These are phyloP conservation scores for Monosporascus sp. DNA, from an alignment of 2,329 filamentous ascomycete species.

Conservation along the genomic window DNA sequence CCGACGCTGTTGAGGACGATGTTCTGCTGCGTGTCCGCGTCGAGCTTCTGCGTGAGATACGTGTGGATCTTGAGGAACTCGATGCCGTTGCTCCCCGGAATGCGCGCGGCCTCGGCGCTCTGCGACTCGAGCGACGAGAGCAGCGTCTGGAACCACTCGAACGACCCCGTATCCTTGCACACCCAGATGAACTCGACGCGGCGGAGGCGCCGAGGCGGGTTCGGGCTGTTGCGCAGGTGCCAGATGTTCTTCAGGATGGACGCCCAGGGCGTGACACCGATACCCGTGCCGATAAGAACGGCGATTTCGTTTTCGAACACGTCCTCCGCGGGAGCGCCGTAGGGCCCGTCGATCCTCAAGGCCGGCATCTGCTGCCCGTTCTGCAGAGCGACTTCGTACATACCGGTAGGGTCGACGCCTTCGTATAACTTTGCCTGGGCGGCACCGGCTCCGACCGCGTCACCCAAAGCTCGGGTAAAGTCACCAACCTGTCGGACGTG, in stretches of 20 bases:
- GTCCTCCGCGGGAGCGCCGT: constrained; percentile 93
- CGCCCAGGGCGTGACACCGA: constrained; percentile 83
- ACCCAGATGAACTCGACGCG: constrained; percentile 99
- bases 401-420: constrained; percentile 83
- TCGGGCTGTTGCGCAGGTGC: constrained; percentile 86
- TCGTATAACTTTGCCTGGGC: constrained; percentile 89
- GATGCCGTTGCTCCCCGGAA: constrained; percentile 60
- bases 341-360: constrained; percentile 89
- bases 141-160: constrained; percentile 98
- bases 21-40: constrained; percentile 89
- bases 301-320: constrained; percentile 93
- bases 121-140: constrained; percentile 87
- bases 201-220: constrained; percentile 81
- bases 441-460: constrained; percentile 85
- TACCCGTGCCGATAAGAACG: constrained; percentile 79
- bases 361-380: constrained; percentile 89
- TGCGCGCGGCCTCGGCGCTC: constrained; percentile 62
- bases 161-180: constrained; percentile 89
- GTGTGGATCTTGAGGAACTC: constrained; percentile 98
- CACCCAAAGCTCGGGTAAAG: constrained; percentile 89
- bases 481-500: constrained; percentile 96
- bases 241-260: constrained; percentile 95
- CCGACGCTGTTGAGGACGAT: constrained; percentile 96
- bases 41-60: constrained; percentile 90
- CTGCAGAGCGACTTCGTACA: constrained; percentile 95